Evolutionary conservation across 176 grass and related monocot species (phyloP).

Genomic region (Oryza punctata): DNA sequence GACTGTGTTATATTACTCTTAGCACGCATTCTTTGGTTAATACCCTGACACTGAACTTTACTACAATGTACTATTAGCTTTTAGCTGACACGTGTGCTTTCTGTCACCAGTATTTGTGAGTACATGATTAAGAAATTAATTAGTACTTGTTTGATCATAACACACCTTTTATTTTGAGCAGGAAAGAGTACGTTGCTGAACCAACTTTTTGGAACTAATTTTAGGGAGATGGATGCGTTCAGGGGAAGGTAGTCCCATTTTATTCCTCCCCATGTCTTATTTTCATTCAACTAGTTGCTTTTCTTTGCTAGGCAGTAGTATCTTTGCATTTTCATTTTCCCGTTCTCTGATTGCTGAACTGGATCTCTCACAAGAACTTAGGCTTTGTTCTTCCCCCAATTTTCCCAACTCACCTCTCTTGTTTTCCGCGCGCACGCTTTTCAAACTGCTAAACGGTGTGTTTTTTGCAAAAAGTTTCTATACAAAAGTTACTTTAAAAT

Average conservation of each 20-base stretch:
- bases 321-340: background rate
- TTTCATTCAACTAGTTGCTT: background rate
- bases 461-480: no score
- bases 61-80: background rate
- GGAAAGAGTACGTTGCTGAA: conserved; percentile 97
- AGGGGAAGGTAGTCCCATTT: conserved; percentile 67
- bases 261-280: background rate
- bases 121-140: background rate
- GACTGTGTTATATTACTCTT: background rate
- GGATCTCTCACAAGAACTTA: background rate
- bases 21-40: background rate
- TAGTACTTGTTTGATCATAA: background rate
- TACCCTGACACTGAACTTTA: background rate
- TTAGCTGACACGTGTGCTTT: background rate
- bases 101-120: background rate
- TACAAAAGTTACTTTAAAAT: no score
- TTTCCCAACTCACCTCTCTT: no score
- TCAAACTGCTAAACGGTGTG: no score
- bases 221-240: conserved; percentile 95
- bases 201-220: conserved; percentile 86
- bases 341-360: conserved; percentile 17
- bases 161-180: conserved; percentile 40
- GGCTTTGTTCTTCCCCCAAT: no score
- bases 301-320: background rate
- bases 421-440: no score